Evolutionary conservation across 2,329 filamentous ascomycete species (phyloP), one percentile per base, ranked within the genome.

Genomic region (Escovopsis sp.): DNA sequence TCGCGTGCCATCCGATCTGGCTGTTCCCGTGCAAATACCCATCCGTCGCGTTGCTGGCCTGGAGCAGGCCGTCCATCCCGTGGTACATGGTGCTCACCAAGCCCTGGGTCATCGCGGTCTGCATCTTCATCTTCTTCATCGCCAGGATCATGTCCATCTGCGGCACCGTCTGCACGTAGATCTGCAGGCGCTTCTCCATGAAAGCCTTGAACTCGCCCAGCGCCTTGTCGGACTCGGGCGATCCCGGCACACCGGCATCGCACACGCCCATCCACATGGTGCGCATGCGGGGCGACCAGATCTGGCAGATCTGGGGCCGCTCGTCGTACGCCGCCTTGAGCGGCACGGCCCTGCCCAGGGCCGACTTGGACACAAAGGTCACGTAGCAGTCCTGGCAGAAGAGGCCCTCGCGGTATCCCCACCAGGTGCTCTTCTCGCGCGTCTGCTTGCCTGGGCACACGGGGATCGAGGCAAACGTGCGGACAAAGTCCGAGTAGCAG

Each of bases 231-330:
- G 53, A 57, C 33, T 54, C 55, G 1, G 45, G 33, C 0, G 55
- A 55, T 4, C 50, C 56, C 0, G 53, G 50, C 0, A 42, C 39
- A 1, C 58, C 56, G 1, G 53, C 54, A 0, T 44, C 48, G 40
- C 59, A 62, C 0, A 42, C 52, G 9, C 51, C 47, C 2, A 51
- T 47, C 53, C 57, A 64, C 48, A 60, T 53, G 1, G 39, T 49
- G n/a, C 62, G 60, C 60, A 65, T 64, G 5, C 62, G 56, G 1
- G 56, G 55, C 3, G 60, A 61, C 56, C 60, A 64, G 6, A 64
- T 51, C 32, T 59, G 57, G 39, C 62, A 65, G 34, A 60, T 59
- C 6, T 55, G 47, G 2, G 48, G 36, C 0, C 51, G 49, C 11
- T 55, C 47, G 10, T 60, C 51, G 5, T 48, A 45, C 1, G 43